Percentiles rank a stretch among this genome's conserved stretches.
These are phyloP conservation scores for Hysterium pulicare DNA, from an alignment of 2,329 filamentous ascomycete genomes.

Conservation along the genomic window DNA sequence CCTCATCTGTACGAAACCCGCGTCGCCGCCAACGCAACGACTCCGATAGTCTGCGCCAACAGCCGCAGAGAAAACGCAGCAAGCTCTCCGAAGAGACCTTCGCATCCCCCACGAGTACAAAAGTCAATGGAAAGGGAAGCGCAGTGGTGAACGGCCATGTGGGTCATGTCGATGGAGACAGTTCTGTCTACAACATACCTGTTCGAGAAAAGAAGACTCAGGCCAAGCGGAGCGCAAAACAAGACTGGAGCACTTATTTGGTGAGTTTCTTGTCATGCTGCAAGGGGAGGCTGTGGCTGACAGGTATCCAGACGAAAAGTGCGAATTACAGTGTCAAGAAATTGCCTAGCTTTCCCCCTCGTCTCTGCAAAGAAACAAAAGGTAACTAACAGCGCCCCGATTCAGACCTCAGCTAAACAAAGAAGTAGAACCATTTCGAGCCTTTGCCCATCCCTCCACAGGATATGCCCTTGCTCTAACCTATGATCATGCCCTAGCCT, in stretches of 20 bases:
- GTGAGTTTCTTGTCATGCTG: slow-evolving; percentile 45
- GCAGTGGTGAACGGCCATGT: slow-evolving; percentile 30
- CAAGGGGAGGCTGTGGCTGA: slow-evolving; percentile 9
- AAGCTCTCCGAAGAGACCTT: slow-evolving; percentile 46
- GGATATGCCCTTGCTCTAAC: slow-evolving; percentile 75
- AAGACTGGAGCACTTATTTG: slow-evolving; percentile 64
- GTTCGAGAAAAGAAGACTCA: slow-evolving; percentile 39
- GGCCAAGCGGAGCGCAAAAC: slow-evolving; percentile 58
- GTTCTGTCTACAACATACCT: slow-evolving; percentile 34
- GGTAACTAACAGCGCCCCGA: slow-evolving; percentile 46
- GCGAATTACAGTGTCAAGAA: slow-evolving; percentile 82
- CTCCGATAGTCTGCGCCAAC: slow-evolving; percentile 41
- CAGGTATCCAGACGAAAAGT: slow-evolving; percentile 65
- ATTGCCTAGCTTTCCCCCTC: slow-evolving; percentile 76
- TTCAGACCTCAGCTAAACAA: slow-evolving; percentile 15
- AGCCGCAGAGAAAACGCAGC: slow-evolving; percentile 46
- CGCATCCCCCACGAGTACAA: slow-evolving; percentile 18
- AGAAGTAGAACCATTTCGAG: slow-evolving; percentile 32
- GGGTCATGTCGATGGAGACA: slow-evolving; percentile 23
- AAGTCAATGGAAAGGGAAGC: slow-evolving; percentile 32
- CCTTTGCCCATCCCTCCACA: slow-evolving; percentile 57
- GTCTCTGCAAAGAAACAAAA: slow-evolving; percentile 63
- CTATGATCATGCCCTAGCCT: slow-evolving; percentile 78
- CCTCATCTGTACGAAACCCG: slow-evolving; percentile 42
- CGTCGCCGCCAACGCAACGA: slow-evolving; percentile 46